phyloP scores from a whole-genome alignment of 108 stramenopile genomes.

The Skeletonema tropicum region DNA sequence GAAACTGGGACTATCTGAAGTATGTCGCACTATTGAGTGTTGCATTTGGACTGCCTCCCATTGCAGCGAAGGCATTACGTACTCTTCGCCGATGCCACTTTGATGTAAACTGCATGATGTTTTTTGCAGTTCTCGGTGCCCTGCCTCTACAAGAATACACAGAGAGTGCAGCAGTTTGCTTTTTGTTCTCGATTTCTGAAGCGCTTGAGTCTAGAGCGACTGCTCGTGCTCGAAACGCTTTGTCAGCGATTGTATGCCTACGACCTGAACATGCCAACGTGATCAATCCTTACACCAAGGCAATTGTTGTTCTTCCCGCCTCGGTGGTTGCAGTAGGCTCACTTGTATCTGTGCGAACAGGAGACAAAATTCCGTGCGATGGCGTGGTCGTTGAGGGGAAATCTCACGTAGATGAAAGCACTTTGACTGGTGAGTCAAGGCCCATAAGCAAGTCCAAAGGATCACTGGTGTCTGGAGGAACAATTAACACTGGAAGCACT shows the following conservation, averaged over 20 bases:
- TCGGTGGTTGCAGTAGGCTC: constrained; percentile 74
- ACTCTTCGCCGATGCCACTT: constrained; percentile 60
- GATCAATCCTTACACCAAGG: constrained; percentile 61
- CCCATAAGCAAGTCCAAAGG: constrained; percentile 72
- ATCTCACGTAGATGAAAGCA: constrained; percentile 70
- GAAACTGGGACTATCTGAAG: constrained; percentile 64
- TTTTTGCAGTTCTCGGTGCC: constrained; percentile 79
- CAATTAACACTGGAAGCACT: constrained; percentile 71
- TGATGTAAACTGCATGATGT: constrained; percentile 85
- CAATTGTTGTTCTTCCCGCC: constrained; percentile 66
- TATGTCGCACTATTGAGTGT: constrained; percentile 66
- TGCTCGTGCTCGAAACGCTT: constrained; percentile 72
- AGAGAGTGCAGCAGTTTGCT: constrained; percentile 84
- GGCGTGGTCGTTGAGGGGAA: constrained; percentile 81
- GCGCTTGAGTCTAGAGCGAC: constrained; percentile 73
- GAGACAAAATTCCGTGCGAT: constrained; percentile 94
- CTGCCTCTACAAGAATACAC: constrained; percentile 73
- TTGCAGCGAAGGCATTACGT: constrained; percentile 63
- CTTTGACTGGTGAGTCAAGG: constrained; percentile 82
- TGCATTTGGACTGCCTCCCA: constrained; percentile 64
- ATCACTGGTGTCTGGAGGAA: constrained; percentile 70
- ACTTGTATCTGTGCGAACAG: constrained; percentile 80
- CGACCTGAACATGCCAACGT: constrained; percentile 79
- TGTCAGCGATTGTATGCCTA: constrained; percentile 69
- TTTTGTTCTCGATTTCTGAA: constrained; percentile 77